These are phyloP conservation scores for Tephrocybe sp. DNA, from an alignment of 768 basidiomycete genomes.

Conservation along the genomic window DNA sequence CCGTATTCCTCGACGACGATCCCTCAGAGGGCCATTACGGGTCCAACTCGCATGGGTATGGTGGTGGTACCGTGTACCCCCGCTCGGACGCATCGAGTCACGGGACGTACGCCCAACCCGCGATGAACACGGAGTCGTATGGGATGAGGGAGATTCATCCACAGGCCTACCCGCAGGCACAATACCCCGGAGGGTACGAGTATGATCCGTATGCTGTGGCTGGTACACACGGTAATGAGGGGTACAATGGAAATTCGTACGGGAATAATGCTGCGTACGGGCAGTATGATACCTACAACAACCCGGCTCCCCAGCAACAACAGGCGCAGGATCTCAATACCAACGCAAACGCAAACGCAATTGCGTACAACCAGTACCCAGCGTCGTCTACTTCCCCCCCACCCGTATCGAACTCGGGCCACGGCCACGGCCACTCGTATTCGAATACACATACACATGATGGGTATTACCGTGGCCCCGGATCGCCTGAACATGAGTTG, in stretches of 20 bases:
- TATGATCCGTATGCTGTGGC: background rate
- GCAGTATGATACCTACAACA: background rate
- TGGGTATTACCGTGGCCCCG: background rate
- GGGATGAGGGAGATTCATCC: background rate
- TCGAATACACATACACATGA: background rate
- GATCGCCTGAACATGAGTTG: background rate
- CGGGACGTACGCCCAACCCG: background rate
- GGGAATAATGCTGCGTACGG: too few relatives aligned
- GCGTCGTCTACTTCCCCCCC: background rate
- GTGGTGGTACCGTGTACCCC: background rate
- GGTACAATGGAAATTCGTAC: background rate
- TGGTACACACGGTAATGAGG: background rate
- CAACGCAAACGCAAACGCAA: too few relatives aligned
- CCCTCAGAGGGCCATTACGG: background rate
- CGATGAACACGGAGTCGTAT: background rate
- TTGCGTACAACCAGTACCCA: background rate
- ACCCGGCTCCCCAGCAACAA: background rate
- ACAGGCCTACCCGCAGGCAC: background rate
- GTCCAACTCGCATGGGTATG: background rate
- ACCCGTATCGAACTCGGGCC: background rate
- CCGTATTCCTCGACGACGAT: constrained; percentile 57
- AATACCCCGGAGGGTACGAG: background rate
- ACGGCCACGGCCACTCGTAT: too few relatives aligned
- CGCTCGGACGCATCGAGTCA: background rate
- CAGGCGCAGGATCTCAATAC: too few relatives aligned